Evolutionary conservation across 768 basidiomycete species (phyloP).

Genomic region (Cystobasidium ongulense): DNA sequence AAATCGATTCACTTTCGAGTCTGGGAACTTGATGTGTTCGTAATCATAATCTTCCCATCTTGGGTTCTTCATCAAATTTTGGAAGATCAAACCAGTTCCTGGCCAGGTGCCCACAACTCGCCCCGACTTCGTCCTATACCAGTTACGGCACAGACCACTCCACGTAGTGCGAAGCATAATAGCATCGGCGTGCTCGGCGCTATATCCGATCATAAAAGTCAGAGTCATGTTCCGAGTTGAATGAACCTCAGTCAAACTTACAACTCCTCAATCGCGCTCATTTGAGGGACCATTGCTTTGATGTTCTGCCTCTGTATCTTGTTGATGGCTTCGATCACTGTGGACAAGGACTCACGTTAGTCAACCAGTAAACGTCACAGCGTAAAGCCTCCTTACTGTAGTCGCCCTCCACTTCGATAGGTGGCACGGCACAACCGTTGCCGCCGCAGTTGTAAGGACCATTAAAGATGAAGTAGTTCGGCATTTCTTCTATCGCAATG

Average conservation of each 20-base stretch:
- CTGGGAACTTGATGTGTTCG: conserved; percentile 2
- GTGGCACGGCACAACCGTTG: neutral
- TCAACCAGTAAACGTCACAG: neutral
- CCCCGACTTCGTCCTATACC: conserved; percentile 19
- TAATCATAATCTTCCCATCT: conserved; percentile 29
- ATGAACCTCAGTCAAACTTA: neutral
- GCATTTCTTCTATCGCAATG: conserved; percentile 27
- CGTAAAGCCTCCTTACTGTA: neutral
- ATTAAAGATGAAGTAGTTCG: conserved; percentile 31
- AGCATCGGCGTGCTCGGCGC: conserved; percentile 22
- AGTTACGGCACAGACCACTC: conserved; percentile 13
- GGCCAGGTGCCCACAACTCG: conserved; percentile 18
- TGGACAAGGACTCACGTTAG: neutral
- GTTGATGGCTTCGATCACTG: conserved; percentile 26
- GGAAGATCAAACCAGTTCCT: conserved; percentile 17
- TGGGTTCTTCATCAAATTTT: conserved; percentile 6
- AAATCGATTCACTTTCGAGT: conserved; percentile 21
- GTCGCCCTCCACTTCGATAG: conserved; percentile 6
- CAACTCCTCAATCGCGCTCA: conserved; percentile 18
- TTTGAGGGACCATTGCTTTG: conserved; percentile 14
- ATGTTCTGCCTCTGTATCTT: conserved; percentile 32
- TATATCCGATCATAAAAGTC: neutral
- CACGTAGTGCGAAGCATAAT: conserved; percentile 13
- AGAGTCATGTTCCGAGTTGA: neutral
- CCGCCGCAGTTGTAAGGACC: conserved; percentile 26